Evolutionary conservation across 352 stramenopile genomes (phyloP).

Genomic region (Phytophthora tubulina): DNA sequence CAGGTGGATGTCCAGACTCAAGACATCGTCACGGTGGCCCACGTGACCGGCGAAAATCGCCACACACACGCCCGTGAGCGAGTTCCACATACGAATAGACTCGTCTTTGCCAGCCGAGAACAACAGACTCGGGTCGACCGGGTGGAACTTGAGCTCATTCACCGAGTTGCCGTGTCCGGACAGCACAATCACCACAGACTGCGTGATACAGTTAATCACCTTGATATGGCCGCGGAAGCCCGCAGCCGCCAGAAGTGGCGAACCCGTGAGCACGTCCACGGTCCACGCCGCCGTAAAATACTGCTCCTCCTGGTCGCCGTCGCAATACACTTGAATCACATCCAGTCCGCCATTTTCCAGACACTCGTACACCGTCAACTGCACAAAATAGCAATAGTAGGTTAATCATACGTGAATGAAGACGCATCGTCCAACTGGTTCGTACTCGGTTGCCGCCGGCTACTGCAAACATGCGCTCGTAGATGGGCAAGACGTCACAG

Average conservation of each 20-base stretch:
- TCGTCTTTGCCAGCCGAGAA: constrained; percentile 94
- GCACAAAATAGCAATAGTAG: constrained; percentile 2
- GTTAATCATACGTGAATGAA: constrained; percentile 4
- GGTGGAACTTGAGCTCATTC: constrained; percentile 94
- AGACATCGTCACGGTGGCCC: constrained; percentile 91
- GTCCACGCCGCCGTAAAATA: constrained; percentile 87
- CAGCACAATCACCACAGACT: constrained; percentile 81
- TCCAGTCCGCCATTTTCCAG: constrained; percentile 77
- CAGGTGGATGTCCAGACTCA: constrained; percentile 92
- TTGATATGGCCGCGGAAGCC: constrained; percentile 86
- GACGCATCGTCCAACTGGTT: constrained; percentile 1
- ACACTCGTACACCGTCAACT: constrained; percentile 86
- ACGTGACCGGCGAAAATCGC: constrained; percentile 94
- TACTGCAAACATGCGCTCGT: constrained; percentile 78
- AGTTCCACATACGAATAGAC: constrained; percentile 94
- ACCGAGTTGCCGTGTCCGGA: constrained; percentile 93
- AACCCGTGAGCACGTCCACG: constrained; percentile 71
- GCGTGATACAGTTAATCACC: constrained; percentile 83
- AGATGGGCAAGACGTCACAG: constrained; percentile 72
- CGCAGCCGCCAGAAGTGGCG: constrained; percentile 75
- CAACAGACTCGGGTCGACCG: constrained; percentile 89
- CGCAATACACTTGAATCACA: constrained; percentile 82
- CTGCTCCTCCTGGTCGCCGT: constrained; percentile 82
- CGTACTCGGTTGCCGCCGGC: constrained; percentile 76
- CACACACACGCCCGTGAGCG: constrained; percentile 85